A percentile compares a stretch with the other conserved stretches of the same genome.
phyloP scores from a whole-genome alignment of 805 yeast species.

The Yamadazyma takamatsuzukensis region DNA sequence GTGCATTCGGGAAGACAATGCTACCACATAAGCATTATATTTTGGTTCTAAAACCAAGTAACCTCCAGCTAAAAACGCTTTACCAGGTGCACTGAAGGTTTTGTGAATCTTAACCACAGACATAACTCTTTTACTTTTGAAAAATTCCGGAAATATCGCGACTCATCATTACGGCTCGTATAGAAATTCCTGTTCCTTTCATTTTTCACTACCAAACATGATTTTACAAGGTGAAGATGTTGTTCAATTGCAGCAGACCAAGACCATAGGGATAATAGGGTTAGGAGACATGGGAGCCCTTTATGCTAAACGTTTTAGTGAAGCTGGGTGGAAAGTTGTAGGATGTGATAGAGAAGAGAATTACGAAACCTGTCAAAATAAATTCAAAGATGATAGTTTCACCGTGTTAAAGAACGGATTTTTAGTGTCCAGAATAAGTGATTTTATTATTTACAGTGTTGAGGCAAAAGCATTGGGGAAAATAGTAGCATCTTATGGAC shows the following conservation, averaged over 20 bases:
- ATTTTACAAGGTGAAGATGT: constrained; percentile 11
- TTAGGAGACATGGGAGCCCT: constrained; percentile 95
- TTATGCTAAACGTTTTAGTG: constrained; percentile 73
- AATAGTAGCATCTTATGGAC: constrained; percentile 76
- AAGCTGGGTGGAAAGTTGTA: constrained; percentile 84
- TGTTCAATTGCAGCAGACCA: constrained; percentile 22
- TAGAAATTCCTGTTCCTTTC: constrained; percentile 36
- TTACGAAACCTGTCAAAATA: constrained; percentile 43
- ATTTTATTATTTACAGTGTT: constrained; percentile 83
- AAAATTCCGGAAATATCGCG: not conserved
- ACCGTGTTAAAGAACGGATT: constrained; percentile 75
- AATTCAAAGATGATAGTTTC: constrained; percentile 43
- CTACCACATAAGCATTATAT: constrained; percentile 77
- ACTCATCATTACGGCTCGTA: not conserved
- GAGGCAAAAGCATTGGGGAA: constrained; percentile 82
- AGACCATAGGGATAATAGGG: constrained; percentile 86
- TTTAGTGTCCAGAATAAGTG: constrained; percentile 73
- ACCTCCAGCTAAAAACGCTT: constrained; percentile 93
- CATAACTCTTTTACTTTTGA: constrained; percentile 35
- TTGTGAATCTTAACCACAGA: constrained; percentile 72
- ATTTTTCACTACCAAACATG: constrained; percentile 62
- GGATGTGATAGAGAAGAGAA: constrained; percentile 81
- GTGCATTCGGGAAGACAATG: constrained; percentile 87
- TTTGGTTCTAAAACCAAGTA: constrained; percentile 81
- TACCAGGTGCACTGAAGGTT: constrained; percentile 89